Evolutionary conservation across 345 rosid species (phyloP).

Genomic region (Brassica nigra): DNA sequence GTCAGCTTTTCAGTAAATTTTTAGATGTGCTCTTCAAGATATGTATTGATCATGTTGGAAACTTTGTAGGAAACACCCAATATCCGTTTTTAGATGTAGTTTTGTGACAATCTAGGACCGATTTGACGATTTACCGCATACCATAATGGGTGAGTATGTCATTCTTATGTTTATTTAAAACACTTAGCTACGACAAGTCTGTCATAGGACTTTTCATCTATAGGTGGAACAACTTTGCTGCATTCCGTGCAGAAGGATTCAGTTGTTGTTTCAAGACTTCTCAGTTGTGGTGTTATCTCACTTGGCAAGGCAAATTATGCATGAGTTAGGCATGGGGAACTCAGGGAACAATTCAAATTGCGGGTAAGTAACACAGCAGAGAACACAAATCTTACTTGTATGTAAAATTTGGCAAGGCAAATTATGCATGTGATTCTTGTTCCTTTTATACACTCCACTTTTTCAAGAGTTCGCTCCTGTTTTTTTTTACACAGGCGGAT

Average conservation of each 20-base stretch:
- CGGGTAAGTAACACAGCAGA: conserved; percentile 54
- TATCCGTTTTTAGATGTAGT: conserved; percentile 71
- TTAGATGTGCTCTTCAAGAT: conserved; percentile 14
- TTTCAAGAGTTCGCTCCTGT: background rate
- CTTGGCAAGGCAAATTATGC: conserved; percentile 90
- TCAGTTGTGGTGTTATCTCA: conserved; percentile 74
- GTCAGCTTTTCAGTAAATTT: conserved; percentile 16
- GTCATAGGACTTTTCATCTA: conserved; percentile 9
- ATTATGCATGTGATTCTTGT: background rate
- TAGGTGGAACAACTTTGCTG: conserved; percentile 86
- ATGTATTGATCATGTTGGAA: conserved; percentile 20
- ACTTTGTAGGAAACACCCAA: conserved; percentile 61
- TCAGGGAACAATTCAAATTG: conserved; percentile 90
- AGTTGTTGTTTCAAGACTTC: conserved; percentile 65
- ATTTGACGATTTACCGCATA: conserved; percentile 73
- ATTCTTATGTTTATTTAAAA: background rate
- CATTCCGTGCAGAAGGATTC: conserved; percentile 58
- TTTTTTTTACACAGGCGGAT: conserved; percentile 73
- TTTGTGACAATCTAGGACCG: conserved; percentile 85
- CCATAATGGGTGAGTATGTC: conserved; percentile 58
- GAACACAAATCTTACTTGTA: conserved; percentile 7
- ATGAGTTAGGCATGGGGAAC: conserved; percentile 90
- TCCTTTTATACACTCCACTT: background rate
- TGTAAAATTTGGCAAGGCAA: background rate
- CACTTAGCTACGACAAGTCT: conserved; percentile 1